These are phyloP conservation scores for Biancaea sappan DNA, from an alignment of 306 rosid species.

Conservation along the genomic window DNA sequence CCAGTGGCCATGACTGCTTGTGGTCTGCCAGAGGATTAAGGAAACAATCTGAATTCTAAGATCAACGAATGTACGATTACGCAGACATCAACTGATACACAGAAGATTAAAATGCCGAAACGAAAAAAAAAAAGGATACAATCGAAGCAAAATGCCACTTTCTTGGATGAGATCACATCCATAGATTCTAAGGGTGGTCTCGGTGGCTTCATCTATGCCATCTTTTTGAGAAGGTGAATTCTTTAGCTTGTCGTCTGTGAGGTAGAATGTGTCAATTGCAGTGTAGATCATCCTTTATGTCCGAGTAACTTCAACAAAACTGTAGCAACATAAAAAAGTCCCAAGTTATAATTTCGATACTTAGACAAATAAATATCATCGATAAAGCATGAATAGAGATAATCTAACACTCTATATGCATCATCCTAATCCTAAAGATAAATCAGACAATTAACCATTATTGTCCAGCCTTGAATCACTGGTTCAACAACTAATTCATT, in stretches of 20 bases:
- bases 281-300: slow-evolving; percentile 26
- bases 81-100: neutral
- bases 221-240: slow-evolving; percentile 61
- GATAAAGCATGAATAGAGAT: no score
- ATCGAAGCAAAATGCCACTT: slow-evolving; percentile 63
- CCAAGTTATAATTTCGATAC: no score
- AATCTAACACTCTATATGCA: no score
- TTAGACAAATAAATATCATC: no score
- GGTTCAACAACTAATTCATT: no score
- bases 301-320: no score
- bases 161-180: slow-evolving; percentile 74
- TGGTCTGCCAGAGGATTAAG: slow-evolving; percentile 41
- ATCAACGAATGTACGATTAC: neutral
- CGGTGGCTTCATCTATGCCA: slow-evolving; percentile 56
- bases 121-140: slow-evolving; percentile 39
- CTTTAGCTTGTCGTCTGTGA: slow-evolving; percentile 47
- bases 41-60: neutral
- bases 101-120: neutral
- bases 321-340: no score
- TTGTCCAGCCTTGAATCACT: no score
- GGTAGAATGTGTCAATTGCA: slow-evolving; percentile 70
- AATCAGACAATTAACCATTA: no score
- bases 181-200: slow-evolving; percentile 61
- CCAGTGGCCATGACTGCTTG: slow-evolving; percentile 79
- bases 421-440: no score